A percentile compares a stretch with the other conserved stretches of the same genome.
These are phyloP conservation scores for Canavalia ensiformis DNA, from an alignment of 306 rosid genomes.

Conservation along the genomic window DNA sequence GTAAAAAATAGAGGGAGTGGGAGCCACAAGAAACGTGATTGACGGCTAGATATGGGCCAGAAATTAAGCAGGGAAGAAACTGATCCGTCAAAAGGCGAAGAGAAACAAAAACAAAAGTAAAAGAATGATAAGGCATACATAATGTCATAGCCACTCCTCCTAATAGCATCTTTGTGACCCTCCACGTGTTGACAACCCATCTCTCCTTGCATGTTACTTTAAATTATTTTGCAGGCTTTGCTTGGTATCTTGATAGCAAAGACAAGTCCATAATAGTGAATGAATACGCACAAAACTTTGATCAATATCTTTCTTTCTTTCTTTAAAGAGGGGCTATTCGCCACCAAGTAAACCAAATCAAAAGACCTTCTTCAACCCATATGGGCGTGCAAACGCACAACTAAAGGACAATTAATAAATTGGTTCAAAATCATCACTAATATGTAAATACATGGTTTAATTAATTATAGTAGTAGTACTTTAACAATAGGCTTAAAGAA, in stretches of 20 bases:
- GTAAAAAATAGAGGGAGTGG: conserved; percentile 18
- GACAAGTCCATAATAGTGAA: conserved; percentile 41
- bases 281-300: conserved; percentile 28
- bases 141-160: not conserved
- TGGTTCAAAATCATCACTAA: conserved; percentile 14
- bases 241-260: conserved; percentile 42
- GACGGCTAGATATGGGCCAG: conserved; percentile 50
- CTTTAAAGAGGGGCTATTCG: not conserved
- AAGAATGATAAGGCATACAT: not conserved
- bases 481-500: conserved; percentile 12
- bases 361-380: conserved; percentile 15
- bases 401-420: conserved; percentile 21
- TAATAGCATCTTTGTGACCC: conserved; percentile 40
- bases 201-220: conserved; percentile 42
- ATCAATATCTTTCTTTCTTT: conserved; percentile 3
- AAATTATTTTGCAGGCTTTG: conserved; percentile 53
- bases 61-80: conserved; percentile 36
- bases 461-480: not conserved
- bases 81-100: conserved; percentile 27
- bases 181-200: conserved; percentile 57
- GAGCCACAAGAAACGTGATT: conserved; percentile 58
- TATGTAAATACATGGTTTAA: conserved; percentile 10
- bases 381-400: conserved; percentile 15
- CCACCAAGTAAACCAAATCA: conserved; percentile 33
- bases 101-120: conserved; percentile 4